Evolutionary conservation across 2,329 filamentous ascomycete genomes (phyloP), one percentile per base, ranked within the genome.

Genomic region (Sporothrix schenckii): DNA sequence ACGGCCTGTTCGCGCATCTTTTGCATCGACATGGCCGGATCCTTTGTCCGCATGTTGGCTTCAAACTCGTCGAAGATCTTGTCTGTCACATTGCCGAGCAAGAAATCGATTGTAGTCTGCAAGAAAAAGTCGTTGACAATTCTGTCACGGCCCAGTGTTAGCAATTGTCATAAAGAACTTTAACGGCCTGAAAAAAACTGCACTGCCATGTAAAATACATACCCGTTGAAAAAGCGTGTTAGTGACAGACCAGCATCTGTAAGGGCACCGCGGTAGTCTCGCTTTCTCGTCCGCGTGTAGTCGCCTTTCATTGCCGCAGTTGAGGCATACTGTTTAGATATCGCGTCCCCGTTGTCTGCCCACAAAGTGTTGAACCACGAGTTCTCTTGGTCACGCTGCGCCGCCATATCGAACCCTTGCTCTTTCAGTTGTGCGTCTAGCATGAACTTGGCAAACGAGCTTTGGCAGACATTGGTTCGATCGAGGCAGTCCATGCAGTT

Each of bases 401-500:
- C 84, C 74, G 89, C 88, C 80, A 96, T 90, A 70, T 90, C 88
- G 72, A 93, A 90, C 0, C 91, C 92, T 73, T 96, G 89, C 24
- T 87, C 84, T 70, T 87, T 90, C 1, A 99, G 84, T 77, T 97
- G 93, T 44, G 85, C 78, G 74, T 97, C 93, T 2, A 99, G 84
- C 74, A 92, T 91, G 76, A 91, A 88, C 76, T 93, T 92, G 5
- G 88, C 95, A 77, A 94, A 94, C 0, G 93, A 95, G 77, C 92
- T 97, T 80, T 98, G 94, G 53, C 94, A 93, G 27, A 99, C 94
- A 75, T 98, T 98, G 1, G 95, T 99, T 27, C 95, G 88, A 78
- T 99, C 95, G 11, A 99, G 83, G 75, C 95, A 99, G 77, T 99
- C 95, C 95, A 99, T 98, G 79, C 95, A 99, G 77, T 99, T 99